These are phyloP conservation scores for Syzygium grande DNA, from an alignment of 345 rosid genomes.

Conservation along the genomic window DNA sequence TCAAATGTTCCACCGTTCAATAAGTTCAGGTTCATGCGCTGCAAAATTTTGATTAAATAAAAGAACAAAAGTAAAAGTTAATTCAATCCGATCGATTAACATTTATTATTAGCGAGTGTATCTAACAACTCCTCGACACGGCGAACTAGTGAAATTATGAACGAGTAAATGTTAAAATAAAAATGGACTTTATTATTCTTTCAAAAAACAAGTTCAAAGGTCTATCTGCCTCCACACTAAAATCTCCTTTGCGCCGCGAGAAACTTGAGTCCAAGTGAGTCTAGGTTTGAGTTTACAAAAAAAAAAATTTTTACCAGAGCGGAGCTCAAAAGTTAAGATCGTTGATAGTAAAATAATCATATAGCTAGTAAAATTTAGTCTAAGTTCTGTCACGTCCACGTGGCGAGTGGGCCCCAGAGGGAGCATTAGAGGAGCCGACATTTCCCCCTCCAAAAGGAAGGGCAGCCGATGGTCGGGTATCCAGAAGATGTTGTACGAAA, in stretches of 20 bases:
- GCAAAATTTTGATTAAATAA: neutral
- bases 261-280: no score
- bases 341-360: no score
- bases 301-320: no score
- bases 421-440: neutral
- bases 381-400: neutral
- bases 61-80: neutral
- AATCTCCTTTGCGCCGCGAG: no score
- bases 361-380: neutral
- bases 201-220: neutral
- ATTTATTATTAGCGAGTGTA: neutral
- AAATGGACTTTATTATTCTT: neutral
- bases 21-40: neutral
- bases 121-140: neutral
- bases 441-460: neutral
- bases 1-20: neutral
- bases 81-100: neutral
- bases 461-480: no score
- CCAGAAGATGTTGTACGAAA: neutral
- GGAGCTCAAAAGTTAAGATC: no score
- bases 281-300: no score
- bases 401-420: neutral
- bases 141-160: neutral
- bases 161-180: neutral
- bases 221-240: neutral